A percentile compares a stretch with the other conserved stretches of the same genome.
Evolutionary conservation across 257 asterid genomes (phyloP).

Genomic region (Scutellaria baicalensis): DNA sequence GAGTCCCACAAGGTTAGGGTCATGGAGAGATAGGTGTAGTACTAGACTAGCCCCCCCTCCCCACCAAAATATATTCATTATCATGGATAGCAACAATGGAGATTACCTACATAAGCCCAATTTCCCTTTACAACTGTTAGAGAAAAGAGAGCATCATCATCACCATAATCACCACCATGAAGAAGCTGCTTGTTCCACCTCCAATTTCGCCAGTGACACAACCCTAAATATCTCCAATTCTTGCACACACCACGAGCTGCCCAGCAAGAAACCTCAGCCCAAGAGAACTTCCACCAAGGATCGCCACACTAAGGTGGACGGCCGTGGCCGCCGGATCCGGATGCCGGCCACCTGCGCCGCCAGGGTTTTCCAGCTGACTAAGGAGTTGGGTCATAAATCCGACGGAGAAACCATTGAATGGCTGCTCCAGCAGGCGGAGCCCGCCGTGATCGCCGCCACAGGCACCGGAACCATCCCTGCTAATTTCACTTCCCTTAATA

Average conservation of each 20-base stretch:
- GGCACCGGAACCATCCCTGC: constrained; percentile 93
- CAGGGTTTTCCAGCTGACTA: constrained; percentile 76
- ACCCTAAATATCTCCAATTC: not conserved
- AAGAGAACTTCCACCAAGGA: constrained; percentile 54
- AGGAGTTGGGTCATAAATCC: constrained; percentile 44
- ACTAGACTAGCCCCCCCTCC: not conserved
- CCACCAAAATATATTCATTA: constrained; percentile 4
- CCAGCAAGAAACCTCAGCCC: constrained; percentile 37
- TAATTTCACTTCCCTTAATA: constrained; percentile 57
- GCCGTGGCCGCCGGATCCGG: constrained; percentile 63
- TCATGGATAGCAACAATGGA: constrained; percentile 41
- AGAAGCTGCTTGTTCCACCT: constrained; percentile 3
- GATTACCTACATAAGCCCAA: constrained; percentile 27
- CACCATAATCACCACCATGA: not conserved
- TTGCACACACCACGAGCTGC: not conserved
- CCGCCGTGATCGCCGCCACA: constrained; percentile 81
- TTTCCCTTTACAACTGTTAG: constrained; percentile 54
- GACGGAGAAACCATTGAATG: constrained; percentile 46
- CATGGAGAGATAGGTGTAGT: constrained; percentile 17
- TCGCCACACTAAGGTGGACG: constrained; percentile 50
- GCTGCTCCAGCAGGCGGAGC: constrained; percentile 84
- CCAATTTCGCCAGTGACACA: not conserved
- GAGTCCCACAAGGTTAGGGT: constrained; percentile 35
- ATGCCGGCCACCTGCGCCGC: constrained; percentile 84
- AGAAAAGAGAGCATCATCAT: constrained; percentile 23